Evolutionary conservation across 139 green algal species (phyloP).

Genomic region (Eudorina sp.): DNA sequence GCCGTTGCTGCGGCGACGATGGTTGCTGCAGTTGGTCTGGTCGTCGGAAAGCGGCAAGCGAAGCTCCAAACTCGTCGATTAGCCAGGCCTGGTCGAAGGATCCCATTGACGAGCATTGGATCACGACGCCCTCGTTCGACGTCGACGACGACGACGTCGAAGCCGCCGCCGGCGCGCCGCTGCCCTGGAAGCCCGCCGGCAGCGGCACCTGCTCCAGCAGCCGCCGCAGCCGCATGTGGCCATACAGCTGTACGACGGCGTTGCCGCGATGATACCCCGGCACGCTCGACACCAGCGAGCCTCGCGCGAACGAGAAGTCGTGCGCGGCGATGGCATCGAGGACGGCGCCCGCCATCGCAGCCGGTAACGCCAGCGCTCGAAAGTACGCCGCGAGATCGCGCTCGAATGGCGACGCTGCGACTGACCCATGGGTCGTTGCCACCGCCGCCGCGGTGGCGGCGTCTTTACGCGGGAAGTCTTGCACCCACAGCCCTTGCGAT

Average conservation of each 20-base stretch:
- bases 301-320: constrained; percentile 79
- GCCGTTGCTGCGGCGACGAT: too few relatives aligned
- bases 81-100: constrained; percentile 78
- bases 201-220: constrained; percentile 63
- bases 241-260: constrained; percentile 61
- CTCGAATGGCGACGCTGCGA: constrained; percentile 70
- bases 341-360: background rate
- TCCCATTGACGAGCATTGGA: constrained; percentile 83
- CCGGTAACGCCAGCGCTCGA: constrained; percentile 64
- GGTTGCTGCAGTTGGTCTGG: too few relatives aligned
- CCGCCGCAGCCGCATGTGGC: constrained; percentile 77
- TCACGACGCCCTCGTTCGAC: constrained; percentile 51
- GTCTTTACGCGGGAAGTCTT: constrained; percentile 85
- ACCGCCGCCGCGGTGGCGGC: background rate
- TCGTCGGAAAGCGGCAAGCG: constrained; percentile 69
- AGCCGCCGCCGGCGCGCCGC: background rate
- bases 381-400: constrained; percentile 75
- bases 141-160: background rate
- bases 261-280: constrained; percentile 69
- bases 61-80: constrained; percentile 68
- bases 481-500: constrained; percentile 64
- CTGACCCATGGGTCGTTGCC: too few relatives aligned
- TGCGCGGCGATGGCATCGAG: constrained; percentile 52
- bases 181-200: constrained; percentile 44
- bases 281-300: constrained; percentile 67